Evolutionary conservation across 495 filamentous ascomycete species (phyloP), one percentile per base, ranked within the genome.

Genomic region (Chaetomium cochliodes): DNA sequence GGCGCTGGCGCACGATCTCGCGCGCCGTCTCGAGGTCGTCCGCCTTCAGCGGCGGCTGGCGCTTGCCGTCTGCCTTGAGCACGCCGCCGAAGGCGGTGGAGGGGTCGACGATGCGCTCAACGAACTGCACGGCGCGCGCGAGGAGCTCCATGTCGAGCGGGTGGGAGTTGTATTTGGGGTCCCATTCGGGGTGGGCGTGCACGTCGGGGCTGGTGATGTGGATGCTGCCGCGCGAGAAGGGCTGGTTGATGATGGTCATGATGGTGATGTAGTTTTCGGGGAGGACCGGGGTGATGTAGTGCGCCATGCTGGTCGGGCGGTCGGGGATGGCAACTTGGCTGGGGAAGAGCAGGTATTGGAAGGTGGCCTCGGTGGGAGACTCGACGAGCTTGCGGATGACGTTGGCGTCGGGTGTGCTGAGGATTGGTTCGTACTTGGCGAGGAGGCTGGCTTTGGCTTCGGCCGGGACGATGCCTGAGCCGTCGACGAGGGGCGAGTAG

Each of bases 151-250:
- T 9, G 64, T 88, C 86, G 18, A 82, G 69, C 0, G 79, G 76
- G 60, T 87, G 71, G 58, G 78, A 75, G 67, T 84, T 79, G 67
- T 85, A 88, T 20, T 77, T 80, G 1, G 84, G 84, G 62, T 88
- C 80, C 65, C 84, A 82, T 1, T 64, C 46, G 0, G 85, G 81
- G n/a, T 74, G 58, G 5, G 63, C 68, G 0, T 47, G 51, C 0
- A 78, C 64, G 52, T 82, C 72, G 8, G 74, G 44, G 11, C 77
- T 78, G 16, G 68, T 66, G 55, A 87, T 84, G 67, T 88, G 86
- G 56, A 87, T 79, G 46, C 70, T 82, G 5, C 86, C 86, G 12
- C 85, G 82, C 3, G 84, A 84, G 39, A 86, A 81, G 2, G 85
- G 84, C 25, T 84, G 79, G 23, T 78, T 74, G 15, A 79, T 70